Conservation (phyloP, 192 early-diverging fungal species). For the Coemansia sp. region DNA sequence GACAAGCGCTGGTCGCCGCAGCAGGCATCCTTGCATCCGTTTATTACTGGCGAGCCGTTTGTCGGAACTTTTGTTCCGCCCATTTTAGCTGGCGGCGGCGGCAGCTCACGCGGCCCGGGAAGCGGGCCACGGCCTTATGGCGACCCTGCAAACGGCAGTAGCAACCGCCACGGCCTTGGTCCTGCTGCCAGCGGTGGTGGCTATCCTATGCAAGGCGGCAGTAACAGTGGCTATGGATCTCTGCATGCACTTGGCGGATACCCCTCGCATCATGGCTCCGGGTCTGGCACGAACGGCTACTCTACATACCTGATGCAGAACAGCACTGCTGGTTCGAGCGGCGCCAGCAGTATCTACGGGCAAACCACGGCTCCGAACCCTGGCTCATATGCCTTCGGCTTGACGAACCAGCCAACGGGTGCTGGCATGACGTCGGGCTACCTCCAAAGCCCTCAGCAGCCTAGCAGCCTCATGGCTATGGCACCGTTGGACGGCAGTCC, state of each 20-base stretch:
- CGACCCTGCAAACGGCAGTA: background rate
- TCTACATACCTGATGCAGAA: slow-evolving; percentile 2
- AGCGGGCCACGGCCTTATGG: slow-evolving; percentile 18
- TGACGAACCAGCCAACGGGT: background rate
- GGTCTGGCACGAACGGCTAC: slow-evolving; percentile 16
- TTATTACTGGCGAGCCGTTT: slow-evolving; percentile 87
- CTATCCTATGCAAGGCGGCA: slow-evolving; percentile 13
- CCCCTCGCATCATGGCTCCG: slow-evolving; percentile 11
- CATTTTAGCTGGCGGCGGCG: slow-evolving; percentile 6
- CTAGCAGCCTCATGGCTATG: no score
- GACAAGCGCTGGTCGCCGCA: slow-evolving; percentile 93
- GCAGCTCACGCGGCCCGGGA: slow-evolving; percentile 16
- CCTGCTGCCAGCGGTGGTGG: slow-evolving; percentile 3
- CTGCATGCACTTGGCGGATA: slow-evolving; percentile 17
- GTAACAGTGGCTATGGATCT: slow-evolving; percentile 7
- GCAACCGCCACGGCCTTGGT: background rate
- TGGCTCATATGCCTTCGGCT: background rate
- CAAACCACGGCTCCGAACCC: background rate
- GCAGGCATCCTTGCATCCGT: slow-evolving; percentile 92
- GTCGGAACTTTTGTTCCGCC: slow-evolving; percentile 56
- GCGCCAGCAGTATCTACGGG: slow-evolving; percentile 2
- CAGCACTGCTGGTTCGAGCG: background rate
- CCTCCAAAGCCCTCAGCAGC: background rate
- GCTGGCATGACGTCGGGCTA: background rate
- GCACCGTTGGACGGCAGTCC: background rate